Percentiles rank a stretch among this genome's conserved stretches.
Evolutionary conservation across 352 stramenopile species (phyloP).

Genomic region (Phytophthora fragariaefolia): DNA sequence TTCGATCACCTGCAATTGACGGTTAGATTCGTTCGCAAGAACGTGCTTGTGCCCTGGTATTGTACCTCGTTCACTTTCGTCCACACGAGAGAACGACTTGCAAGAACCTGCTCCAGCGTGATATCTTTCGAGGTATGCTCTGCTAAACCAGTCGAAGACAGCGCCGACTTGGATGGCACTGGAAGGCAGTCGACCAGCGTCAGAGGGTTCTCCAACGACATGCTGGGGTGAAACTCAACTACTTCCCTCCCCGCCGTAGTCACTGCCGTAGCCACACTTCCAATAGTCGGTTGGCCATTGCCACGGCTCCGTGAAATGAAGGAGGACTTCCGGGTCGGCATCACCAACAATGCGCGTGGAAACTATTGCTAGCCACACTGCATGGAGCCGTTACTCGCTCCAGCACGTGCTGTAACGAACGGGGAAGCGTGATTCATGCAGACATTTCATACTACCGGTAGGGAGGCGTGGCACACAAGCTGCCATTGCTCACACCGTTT

Average conservation of each 20-base stretch:
- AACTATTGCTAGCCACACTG: too few relatives aligned
- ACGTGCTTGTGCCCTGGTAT: not conserved
- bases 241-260: constrained; percentile 29
- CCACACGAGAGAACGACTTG: constrained; percentile 39
- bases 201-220: constrained; percentile 61
- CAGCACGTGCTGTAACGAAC: too few relatives aligned
- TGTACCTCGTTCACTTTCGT: constrained; percentile 44
- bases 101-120: constrained; percentile 35
- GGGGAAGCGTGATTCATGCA: too few relatives aligned
- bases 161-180: constrained; percentile 2
- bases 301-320: not conserved
- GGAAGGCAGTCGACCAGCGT: constrained; percentile 37
- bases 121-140: constrained; percentile 7
- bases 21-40: not conserved
- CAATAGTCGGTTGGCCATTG: constrained; percentile 14
- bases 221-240: constrained; percentile 75
- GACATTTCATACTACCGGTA: too few relatives aligned
- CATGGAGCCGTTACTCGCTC: constrained; percentile 1
- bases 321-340: constrained; percentile 17
- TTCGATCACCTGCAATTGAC: constrained; percentile 36
- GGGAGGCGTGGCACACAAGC: too few relatives aligned
- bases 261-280: not conserved
- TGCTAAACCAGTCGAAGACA: not conserved
- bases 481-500: not conserved
- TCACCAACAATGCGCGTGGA: not conserved